Evolutionary conservation across 1,284 basidiomycete genomes (phyloP).

Genomic region (Phenoliferia sp.): DNA sequence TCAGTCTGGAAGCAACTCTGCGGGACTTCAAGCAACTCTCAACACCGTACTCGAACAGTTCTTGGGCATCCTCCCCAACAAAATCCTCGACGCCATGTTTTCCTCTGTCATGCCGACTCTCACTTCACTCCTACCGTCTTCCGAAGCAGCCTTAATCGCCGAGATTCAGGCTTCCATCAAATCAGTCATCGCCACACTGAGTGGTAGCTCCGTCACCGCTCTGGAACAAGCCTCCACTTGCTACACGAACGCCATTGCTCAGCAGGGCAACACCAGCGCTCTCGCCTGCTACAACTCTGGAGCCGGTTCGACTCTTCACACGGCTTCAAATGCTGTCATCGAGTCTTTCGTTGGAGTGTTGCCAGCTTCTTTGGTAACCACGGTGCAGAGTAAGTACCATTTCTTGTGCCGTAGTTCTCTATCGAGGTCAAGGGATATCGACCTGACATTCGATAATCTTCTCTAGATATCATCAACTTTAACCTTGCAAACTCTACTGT

Average conservation of each 20-base stretch:
- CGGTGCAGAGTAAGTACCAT: slow-evolving; percentile 17
- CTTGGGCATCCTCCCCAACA: slow-evolving; percentile 35
- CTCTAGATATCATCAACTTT: slow-evolving; percentile 24
- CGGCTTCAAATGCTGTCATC: slow-evolving; percentile 31
- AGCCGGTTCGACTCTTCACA: slow-evolving; percentile 29
- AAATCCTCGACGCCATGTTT: slow-evolving; percentile 29
- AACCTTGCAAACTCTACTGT: slow-evolving; percentile 27
- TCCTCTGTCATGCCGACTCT: slow-evolving; percentile 33
- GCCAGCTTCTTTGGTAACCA: slow-evolving; percentile 17
- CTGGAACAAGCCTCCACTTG: slow-evolving; percentile 27
- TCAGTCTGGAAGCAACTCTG: slow-evolving; percentile 17
- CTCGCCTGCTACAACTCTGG: slow-evolving; percentile 32
- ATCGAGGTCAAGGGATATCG: no score
- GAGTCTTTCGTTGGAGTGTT: slow-evolving; percentile 34
- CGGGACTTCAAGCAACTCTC: slow-evolving; percentile 26
- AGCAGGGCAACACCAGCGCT: slow-evolving; percentile 28
- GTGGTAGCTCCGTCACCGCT: slow-evolving; percentile 32
- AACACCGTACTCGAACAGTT: slow-evolving; percentile 36
- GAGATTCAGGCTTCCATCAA: slow-evolving; percentile 33
- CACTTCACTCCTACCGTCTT: slow-evolving; percentile 27
- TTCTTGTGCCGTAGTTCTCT: neutral
- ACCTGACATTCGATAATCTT: no score
- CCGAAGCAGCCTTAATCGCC: slow-evolving; percentile 18
- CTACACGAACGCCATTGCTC: slow-evolving; percentile 30
- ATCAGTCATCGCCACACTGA: slow-evolving; percentile 30